phyloP scores from a whole-genome alignment of 768 basidiomycete genomes.

The Psilocybe subaeruginosa region DNA sequence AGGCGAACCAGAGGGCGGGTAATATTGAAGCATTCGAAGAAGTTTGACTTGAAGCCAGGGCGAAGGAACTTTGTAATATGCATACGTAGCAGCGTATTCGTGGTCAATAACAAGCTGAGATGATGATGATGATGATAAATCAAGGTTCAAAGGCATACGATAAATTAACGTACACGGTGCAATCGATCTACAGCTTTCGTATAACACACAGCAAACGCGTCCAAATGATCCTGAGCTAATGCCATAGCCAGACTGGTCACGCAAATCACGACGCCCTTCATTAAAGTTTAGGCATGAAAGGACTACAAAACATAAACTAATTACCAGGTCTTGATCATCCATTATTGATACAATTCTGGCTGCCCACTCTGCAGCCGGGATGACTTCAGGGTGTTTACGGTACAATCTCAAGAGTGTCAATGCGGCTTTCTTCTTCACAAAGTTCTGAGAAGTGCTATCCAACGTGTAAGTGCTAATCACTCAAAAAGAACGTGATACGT shows the following conservation, averaged over 20 bases:
- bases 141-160: background rate
- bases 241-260: slow-evolving; percentile 94
- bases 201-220: slow-evolving; percentile 90
- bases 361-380: slow-evolving; percentile 95
- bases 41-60: slow-evolving; percentile 99
- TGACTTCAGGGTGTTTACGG: slow-evolving; percentile 93
- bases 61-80: slow-evolving; percentile 97
- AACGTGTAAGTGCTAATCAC: slow-evolving; percentile 7
- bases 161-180: slow-evolving; percentile 58
- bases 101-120: slow-evolving; percentile 86
- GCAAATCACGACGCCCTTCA: slow-evolving; percentile 90
- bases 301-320: slow-evolving; percentile 14
- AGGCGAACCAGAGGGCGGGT: slow-evolving; percentile 84
- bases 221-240: slow-evolving; percentile 90
- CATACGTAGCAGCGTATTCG: slow-evolving; percentile 86
- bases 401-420: slow-evolving; percentile 91
- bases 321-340: slow-evolving; percentile 88
- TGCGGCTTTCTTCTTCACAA: slow-evolving; percentile 99
- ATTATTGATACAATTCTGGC: slow-evolving; percentile 92
- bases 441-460: slow-evolving; percentile 85
- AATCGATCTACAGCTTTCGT: slow-evolving; percentile 93
- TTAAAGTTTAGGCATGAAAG: background rate
- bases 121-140: slow-evolving; percentile 1
- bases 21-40: slow-evolving; percentile 90
- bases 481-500: slow-evolving; percentile 24